Evolutionary conservation across 2,329 filamentous ascomycete genomes (phyloP).

Genomic region (Colletotrichum sp.): DNA sequence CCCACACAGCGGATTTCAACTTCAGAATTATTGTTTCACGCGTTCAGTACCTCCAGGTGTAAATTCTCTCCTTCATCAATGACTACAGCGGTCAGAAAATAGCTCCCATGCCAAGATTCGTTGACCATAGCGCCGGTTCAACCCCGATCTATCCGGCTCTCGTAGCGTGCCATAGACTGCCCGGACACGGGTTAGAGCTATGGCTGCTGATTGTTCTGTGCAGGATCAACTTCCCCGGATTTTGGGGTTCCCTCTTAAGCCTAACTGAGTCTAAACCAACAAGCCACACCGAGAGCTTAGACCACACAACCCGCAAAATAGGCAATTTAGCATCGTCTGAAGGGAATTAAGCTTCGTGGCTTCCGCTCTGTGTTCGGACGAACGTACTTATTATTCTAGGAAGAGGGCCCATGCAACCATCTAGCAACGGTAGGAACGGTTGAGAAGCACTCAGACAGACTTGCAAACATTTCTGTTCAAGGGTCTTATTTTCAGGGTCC

Average conservation of each 20-base stretch:
- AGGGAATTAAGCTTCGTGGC: not conserved
- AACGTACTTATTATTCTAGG: not conserved
- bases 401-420: not conserved
- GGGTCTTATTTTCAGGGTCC: not conserved
- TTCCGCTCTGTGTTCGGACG: not conserved
- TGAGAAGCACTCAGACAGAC: not conserved
- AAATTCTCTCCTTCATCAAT: rapidly evolving
- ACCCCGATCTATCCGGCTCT: not conserved
- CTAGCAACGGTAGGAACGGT: not conserved
- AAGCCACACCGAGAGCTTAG: not conserved
- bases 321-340: not conserved
- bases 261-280: not conserved
- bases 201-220: not conserved
- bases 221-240: not conserved
- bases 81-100: not conserved
- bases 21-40: rapidly evolving
- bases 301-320: not conserved
- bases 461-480: not conserved
- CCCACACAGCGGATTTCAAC: not conserved
- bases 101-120: not conserved
- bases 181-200: not conserved
- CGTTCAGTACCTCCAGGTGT: rapidly evolving
- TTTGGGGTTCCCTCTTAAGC: not conserved
- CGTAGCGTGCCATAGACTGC: not conserved
- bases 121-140: not conserved